These are phyloP conservation scores for Exserohilum turcica DNA, from an alignment of 2,329 filamentous ascomycete species.

Conservation along the genomic window DNA sequence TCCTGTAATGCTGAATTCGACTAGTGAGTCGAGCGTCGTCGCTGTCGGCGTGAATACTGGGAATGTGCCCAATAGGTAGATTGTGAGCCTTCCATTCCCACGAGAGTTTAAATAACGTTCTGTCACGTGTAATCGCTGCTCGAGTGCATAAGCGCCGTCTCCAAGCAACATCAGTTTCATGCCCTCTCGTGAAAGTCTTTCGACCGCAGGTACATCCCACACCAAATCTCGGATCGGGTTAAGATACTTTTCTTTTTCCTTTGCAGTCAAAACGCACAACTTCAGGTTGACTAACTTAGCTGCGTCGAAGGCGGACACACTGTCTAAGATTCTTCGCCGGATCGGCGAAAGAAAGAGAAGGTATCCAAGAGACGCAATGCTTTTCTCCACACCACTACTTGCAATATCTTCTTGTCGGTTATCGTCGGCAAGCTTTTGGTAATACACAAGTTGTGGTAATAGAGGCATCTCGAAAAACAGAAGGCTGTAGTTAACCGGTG, in stretches of 20 bases:
- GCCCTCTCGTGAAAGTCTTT: neutral
- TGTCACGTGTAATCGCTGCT: neutral
- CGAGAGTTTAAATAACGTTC: neutral
- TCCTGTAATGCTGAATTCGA: neutral
- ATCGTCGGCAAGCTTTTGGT: neutral
- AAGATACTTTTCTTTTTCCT: neutral
- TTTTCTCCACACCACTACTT: neutral
- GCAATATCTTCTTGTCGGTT: neutral
- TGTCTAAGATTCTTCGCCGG: neutral
- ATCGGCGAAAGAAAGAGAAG: neutral
- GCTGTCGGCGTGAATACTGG: neutral
- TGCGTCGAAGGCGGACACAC: neutral
- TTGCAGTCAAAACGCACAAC: neutral
- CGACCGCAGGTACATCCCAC: neutral
- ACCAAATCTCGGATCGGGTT: conserved; percentile 1
- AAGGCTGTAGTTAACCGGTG: too few relatives aligned
- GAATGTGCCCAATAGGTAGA: neutral
- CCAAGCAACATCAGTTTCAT: neutral
- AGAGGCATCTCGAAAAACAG: neutral
- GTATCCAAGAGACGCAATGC: neutral
- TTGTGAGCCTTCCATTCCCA: neutral
- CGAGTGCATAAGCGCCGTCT: neutral
- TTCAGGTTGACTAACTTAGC: neutral
- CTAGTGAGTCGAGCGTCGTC: neutral
- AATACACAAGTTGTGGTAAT: neutral